Conservation (phyloP, 805 yeast genomes). For the Metschnikowia peoriensis region DNA sequence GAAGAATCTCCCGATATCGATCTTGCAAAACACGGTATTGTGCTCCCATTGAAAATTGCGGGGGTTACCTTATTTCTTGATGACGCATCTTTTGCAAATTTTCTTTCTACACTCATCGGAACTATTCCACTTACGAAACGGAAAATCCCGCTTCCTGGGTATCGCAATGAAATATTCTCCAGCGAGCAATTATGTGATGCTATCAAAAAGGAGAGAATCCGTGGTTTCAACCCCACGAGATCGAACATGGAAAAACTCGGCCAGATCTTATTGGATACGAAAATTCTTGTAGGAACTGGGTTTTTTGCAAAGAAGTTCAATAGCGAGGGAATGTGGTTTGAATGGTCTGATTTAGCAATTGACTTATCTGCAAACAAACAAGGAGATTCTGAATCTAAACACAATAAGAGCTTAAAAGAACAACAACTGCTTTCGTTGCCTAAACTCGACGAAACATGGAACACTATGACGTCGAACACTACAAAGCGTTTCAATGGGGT, state of each 20-base stretch:
- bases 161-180: conserved; percentile 37
- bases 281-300: conserved; percentile 31
- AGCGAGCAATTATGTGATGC: conserved; percentile 37
- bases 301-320: conserved; percentile 36
- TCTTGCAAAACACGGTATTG: conserved; percentile 7
- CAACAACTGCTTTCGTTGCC: not conserved
- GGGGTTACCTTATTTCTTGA: conserved; percentile 19
- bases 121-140: conserved; percentile 28
- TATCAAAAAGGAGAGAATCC: conserved; percentile 25
- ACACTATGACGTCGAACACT: conserved; percentile 27
- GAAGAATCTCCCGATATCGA: not conserved
- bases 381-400: not conserved
- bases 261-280: conserved; percentile 36
- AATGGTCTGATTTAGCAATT: conserved; percentile 38
- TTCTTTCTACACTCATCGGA: conserved; percentile 24
- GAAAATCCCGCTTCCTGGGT: conserved; percentile 40
- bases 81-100: conserved; percentile 19
- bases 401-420: not conserved
- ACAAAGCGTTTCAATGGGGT: conserved; percentile 30
- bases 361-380: conserved; percentile 3
- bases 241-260: conserved; percentile 40
- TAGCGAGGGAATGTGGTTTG: conserved; percentile 45
- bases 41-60: conserved; percentile 35
- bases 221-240: conserved; percentile 36
- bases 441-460: conserved; percentile 15